Percentiles rank a stretch among this genome's conserved stretches.
These are phyloP conservation scores for Penicillium flavigenum DNA, from an alignment of 495 filamentous ascomycete genomes.

Conservation along the genomic window DNA sequence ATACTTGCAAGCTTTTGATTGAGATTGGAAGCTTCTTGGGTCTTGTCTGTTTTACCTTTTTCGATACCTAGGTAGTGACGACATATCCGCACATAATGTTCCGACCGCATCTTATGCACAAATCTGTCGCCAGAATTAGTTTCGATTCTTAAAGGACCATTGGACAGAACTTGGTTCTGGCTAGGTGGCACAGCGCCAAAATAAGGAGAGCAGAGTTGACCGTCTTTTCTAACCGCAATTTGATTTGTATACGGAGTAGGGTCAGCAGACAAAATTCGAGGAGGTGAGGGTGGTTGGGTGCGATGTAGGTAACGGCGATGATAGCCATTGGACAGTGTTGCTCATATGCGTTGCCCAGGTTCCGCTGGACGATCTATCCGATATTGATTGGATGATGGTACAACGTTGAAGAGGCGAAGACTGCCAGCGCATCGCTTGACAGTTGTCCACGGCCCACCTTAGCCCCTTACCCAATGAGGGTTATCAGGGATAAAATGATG, in stretches of 20 bases:
- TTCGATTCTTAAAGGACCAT: not conserved
- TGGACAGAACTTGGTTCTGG: constrained; percentile 3
- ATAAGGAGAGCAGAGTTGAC: not conserved
- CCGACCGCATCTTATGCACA: constrained; percentile 7
- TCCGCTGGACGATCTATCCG: constrained; percentile 8
- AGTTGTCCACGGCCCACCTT: constrained; percentile 7
- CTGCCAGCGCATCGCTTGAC: constrained; percentile 16
- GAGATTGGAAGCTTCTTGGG: not conserved
- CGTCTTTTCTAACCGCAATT: constrained; percentile 5
- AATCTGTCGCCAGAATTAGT: not conserved
- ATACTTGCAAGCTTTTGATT: not conserved
- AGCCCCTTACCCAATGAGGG: constrained; percentile 4
- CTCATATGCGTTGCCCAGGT: constrained; percentile 4
- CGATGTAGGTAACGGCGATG: not conserved
- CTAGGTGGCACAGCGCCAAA: constrained; percentile 3
- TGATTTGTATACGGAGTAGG: not conserved
- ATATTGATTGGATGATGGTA: constrained; percentile 10
- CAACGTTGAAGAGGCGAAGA: constrained; percentile 3
- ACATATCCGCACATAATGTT: constrained; percentile 1
- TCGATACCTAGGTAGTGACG: constrained; percentile 5
- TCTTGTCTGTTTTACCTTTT: not conserved
- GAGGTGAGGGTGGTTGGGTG: constrained; percentile 1
- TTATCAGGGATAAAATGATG: too few species aligned
- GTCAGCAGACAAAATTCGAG: not conserved
- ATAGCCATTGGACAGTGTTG: not conserved